Percentiles rank a stretch among this genome's conserved stretches.
Conservation (phyloP, 1,284 basidiomycete species). For the Fistulina hepatica region DNA sequence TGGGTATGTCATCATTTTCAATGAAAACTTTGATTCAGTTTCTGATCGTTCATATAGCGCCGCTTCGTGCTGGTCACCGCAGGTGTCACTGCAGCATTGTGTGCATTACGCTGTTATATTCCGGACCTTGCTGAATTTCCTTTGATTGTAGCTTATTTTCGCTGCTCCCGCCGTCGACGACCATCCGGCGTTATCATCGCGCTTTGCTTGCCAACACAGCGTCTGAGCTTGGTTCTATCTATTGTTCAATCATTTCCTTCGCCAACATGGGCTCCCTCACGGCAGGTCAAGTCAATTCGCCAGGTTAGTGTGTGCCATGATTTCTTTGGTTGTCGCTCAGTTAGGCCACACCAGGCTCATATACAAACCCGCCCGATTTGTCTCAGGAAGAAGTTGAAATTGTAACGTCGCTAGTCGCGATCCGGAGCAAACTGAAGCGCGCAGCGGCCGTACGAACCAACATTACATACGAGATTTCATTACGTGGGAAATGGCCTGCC, state of each 20-base stretch:
- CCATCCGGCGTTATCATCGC: constrained; percentile 58
- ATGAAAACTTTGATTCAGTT: background rate
- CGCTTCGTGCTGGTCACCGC: constrained; percentile 51
- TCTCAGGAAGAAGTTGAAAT: no score
- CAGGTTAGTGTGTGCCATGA: no score
- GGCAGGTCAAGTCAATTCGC: no score
- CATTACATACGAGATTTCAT: constrained; percentile 60
- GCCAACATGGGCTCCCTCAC: no score
- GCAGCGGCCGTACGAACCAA: constrained; percentile 45
- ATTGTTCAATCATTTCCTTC: constrained; percentile 59
- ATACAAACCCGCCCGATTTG: no score
- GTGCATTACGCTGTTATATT: constrained; percentile 15
- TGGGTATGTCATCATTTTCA: constrained; percentile 36
- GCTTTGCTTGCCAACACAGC: constrained; percentile 50
- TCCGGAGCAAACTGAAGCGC: constrained; percentile 53
- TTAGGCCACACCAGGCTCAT: constrained; percentile 31
- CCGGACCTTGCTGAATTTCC: background rate
- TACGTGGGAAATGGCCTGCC: constrained; percentile 59
- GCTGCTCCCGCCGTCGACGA: constrained; percentile 59
- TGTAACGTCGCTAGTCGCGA: constrained; percentile 46
- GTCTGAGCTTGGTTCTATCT: constrained; percentile 49
- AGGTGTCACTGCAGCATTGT: constrained; percentile 60
- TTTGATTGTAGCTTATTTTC: constrained; percentile 42
- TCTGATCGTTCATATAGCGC: constrained; percentile 26
- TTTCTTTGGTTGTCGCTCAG: no score